Conservation (phyloP, 257 asterid genomes). For the Fraxinus cuspidata region DNA sequence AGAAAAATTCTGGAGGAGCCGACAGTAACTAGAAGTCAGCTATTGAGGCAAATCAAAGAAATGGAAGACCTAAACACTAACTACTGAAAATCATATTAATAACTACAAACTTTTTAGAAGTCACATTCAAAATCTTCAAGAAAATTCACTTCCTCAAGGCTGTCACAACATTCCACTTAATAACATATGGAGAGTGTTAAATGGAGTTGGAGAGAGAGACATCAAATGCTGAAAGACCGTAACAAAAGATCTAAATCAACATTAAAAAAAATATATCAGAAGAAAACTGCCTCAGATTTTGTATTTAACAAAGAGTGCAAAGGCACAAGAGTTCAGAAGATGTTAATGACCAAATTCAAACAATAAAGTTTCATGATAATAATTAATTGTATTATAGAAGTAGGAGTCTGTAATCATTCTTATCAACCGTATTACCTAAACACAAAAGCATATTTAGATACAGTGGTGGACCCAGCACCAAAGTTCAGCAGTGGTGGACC, state of each 20-base stretch:
- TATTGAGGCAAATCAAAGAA: constrained; percentile 6
- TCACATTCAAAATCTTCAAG: constrained; percentile 22
- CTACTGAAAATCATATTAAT: neutral
- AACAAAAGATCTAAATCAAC: constrained; percentile 51
- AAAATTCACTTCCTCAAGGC: neutral
- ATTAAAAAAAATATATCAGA: too few species aligned
- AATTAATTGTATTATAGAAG: too few species aligned
- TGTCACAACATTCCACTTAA: neutral
- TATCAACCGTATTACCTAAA: constrained; percentile 37
- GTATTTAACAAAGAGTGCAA: neutral
- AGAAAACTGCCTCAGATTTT: too few species aligned
- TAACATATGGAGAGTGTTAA: constrained; percentile 41
- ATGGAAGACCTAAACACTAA: constrained; percentile 1
- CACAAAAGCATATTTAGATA: too few species aligned
- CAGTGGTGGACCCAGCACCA: too few species aligned
- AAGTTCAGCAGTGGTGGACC: too few species aligned
- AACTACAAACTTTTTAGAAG: neutral
- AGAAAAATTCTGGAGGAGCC: constrained; percentile 4
- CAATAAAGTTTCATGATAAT: too few species aligned
- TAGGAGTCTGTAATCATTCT: too few species aligned
- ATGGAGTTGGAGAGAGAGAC: constrained; percentile 44
- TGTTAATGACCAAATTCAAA: too few species aligned
- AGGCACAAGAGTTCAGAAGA: neutral
- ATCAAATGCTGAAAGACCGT: constrained; percentile 39
- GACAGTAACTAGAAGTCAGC: neutral